These are phyloP conservation scores for Inosperma sp. DNA, from an alignment of 768 basidiomycete genomes.

Conservation along the genomic window DNA sequence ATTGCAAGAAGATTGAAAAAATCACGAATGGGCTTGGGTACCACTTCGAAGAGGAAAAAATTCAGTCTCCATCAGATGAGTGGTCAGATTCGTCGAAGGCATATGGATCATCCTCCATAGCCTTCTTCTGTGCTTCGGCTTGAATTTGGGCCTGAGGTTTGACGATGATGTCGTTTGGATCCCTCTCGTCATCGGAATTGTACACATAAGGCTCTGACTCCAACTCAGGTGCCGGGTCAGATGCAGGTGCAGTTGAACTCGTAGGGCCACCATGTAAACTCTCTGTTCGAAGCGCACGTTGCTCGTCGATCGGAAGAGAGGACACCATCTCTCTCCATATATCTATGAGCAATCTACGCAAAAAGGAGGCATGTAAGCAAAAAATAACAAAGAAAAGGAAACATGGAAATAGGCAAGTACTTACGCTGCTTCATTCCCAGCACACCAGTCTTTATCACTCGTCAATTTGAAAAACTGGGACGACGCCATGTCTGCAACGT, in stretches of 20 bases:
- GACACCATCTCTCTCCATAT: conserved; percentile 47
- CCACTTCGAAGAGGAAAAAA: too few relatives aligned
- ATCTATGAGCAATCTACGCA: conserved; percentile 35
- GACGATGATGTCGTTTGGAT: conserved; percentile 28
- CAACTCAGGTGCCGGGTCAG: background rate
- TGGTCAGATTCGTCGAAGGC: conserved; percentile 24
- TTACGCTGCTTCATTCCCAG: conserved; percentile 51
- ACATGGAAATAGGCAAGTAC: conserved; percentile 15
- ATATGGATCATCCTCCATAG: background rate
- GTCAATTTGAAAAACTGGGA: conserved; percentile 30
- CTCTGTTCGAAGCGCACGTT: conserved; percentile 22
- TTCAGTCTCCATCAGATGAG: conserved; percentile 11
- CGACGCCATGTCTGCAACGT: conserved; percentile 31
- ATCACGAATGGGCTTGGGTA: too few relatives aligned
- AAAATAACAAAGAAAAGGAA: background rate
- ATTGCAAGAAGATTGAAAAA: too few relatives aligned
- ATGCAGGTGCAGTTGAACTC: background rate
- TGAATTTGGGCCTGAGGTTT: conserved; percentile 7
- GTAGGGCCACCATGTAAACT: background rate
- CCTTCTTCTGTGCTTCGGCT: background rate
- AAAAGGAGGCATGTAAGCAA: background rate
- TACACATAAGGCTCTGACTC: background rate
- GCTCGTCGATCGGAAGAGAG: conserved; percentile 44
- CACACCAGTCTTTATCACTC: conserved; percentile 38
- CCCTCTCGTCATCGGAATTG: conserved; percentile 30